These are phyloP conservation scores for Phytophthora uliginosa DNA, from an alignment of 352 stramenopile species.

Conservation along the genomic window DNA sequence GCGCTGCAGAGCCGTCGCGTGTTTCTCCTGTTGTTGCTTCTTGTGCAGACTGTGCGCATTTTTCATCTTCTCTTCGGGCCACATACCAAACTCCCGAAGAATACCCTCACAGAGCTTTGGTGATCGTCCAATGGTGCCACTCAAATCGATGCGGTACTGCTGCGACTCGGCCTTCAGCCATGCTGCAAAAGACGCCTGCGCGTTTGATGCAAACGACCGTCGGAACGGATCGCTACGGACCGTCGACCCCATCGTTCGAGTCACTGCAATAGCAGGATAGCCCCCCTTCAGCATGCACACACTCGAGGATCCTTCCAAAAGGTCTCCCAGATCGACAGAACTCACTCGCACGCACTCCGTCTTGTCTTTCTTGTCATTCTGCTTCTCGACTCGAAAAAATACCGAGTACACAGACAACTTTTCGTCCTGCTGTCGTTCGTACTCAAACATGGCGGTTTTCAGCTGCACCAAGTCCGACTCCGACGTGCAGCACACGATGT, in stretches of 20 bases:
- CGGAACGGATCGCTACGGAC: background rate
- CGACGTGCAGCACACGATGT: constrained; percentile 20
- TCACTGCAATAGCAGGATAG: constrained; percentile 16
- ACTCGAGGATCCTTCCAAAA: background rate
- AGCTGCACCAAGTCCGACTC: constrained; percentile 7
- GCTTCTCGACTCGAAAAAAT: constrained; percentile 41
- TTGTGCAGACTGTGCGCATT: background rate
- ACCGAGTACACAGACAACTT: constrained; percentile 11
- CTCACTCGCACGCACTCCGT: constrained; percentile 15
- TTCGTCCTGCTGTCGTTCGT: constrained; percentile 6
- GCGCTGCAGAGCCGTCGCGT: background rate
- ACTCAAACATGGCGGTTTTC: background rate
- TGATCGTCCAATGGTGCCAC: background rate
- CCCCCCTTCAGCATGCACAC: constrained; percentile 31
- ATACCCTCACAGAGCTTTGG: background rate
- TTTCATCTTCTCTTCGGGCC: background rate
- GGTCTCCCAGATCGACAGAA: constrained; percentile 8
- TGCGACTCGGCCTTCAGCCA: constrained; percentile 3
- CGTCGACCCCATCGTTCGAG: background rate
- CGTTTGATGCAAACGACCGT: background rate
- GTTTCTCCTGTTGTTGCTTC: background rate
- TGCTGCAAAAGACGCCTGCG: background rate
- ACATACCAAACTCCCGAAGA: constrained; percentile 1
- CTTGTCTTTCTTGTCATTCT: constrained; percentile 47
- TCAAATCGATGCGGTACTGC: constrained; percentile 5